Conservation (phyloP, 73 alveolate species). For the Durusdinium trenchii region DNA sequence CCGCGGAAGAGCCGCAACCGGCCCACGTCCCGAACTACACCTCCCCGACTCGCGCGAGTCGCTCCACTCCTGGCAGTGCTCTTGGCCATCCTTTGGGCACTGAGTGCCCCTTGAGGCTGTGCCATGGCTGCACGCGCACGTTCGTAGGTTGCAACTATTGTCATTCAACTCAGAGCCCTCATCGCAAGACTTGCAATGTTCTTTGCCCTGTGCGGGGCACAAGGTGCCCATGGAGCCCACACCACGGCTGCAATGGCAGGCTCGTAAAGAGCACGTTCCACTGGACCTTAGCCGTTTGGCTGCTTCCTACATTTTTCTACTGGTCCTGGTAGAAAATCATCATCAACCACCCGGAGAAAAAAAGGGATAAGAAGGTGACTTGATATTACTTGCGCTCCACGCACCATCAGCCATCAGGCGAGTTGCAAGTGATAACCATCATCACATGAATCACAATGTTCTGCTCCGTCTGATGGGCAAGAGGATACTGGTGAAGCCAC, state of each 20-base stretch:
- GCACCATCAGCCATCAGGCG: neutral
- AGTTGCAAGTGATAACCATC: neutral
- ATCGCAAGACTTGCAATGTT: too few species aligned
- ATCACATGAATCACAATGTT: too few species aligned
- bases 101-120: neutral
- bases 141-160: neutral
- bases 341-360: neutral
- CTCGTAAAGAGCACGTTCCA: neutral
- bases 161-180: neutral
- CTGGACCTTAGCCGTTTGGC: neutral
- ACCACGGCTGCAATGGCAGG: too few species aligned
- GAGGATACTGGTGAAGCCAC: too few species aligned
- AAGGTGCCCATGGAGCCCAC: too few species aligned
- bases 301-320: neutral
- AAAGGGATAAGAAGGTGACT: neutral
- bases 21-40: too few species aligned
- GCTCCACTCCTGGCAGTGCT: neutral
- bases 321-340: neutral
- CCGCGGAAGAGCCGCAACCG: too few species aligned
- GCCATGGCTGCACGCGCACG: neutral
- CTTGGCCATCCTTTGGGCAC: neutral
- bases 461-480: too few species aligned
- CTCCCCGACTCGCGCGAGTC: too few species aligned
- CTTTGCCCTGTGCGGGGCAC: too few species aligned
- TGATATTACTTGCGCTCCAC: neutral